These are phyloP conservation scores for Cystobasidiopsis lactophilus DNA, from an alignment of 768 basidiomycete genomes.

Conservation along the genomic window DNA sequence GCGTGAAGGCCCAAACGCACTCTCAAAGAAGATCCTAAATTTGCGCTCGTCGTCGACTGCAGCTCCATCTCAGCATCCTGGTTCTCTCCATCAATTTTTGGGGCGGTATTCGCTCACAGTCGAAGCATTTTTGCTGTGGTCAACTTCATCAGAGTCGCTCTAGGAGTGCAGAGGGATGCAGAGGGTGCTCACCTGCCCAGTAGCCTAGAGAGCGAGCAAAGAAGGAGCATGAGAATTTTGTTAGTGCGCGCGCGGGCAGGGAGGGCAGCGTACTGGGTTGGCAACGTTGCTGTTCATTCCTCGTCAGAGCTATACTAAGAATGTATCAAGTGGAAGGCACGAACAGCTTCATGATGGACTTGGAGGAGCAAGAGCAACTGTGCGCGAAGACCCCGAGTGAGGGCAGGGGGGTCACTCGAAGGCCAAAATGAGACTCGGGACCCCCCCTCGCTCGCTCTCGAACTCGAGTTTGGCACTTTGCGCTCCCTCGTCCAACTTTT, in stretches of 20 bases:
- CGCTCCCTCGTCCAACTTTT: too few relatives aligned
- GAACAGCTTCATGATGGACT: too few relatives aligned
- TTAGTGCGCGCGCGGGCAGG: not conserved
- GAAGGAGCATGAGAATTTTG: not conserved
- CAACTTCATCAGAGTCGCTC: too few relatives aligned
- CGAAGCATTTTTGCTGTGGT: constrained; percentile 89
- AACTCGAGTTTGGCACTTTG: too few relatives aligned
- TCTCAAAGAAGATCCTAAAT: constrained; percentile 12
- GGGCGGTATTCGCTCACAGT: constrained; percentile 65
- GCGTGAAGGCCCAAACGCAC: not conserved
- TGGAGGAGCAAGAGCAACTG: too few relatives aligned
- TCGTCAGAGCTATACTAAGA: not conserved
- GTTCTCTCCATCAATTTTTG: not conserved
- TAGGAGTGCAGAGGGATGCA: not conserved
- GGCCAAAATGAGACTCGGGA: too few relatives aligned
- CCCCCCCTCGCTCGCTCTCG: too few relatives aligned
- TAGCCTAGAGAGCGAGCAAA: not conserved
- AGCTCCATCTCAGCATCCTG: not conserved
- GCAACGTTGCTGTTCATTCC: not conserved
- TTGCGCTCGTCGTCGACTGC: constrained; percentile 10
- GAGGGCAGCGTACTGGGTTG: not conserved
- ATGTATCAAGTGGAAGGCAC: too few relatives aligned
- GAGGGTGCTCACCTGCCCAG: not conserved
- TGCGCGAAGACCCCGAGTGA: too few relatives aligned
- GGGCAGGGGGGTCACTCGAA: too few relatives aligned